phyloP scores from a whole-genome alignment of 306 rosid genomes.

The Hylodesmum podocarpum region DNA sequence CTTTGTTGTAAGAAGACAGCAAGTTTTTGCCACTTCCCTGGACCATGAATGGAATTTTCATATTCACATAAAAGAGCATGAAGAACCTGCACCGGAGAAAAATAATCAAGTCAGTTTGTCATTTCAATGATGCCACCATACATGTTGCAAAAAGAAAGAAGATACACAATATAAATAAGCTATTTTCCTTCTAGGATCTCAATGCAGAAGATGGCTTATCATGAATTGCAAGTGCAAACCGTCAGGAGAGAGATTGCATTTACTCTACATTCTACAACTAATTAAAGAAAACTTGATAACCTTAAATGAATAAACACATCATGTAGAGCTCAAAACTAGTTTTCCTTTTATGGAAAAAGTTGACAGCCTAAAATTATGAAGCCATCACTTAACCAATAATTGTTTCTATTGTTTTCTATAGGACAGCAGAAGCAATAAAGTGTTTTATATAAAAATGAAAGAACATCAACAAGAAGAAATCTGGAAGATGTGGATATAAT shows the following conservation, averaged over 20 bases:
- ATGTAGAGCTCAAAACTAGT: not conserved
- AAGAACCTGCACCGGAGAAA: conserved; percentile 56
- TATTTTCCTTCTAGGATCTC: not conserved
- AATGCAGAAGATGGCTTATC: not conserved
- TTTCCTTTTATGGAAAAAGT: not conserved
- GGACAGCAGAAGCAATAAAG: not conserved
- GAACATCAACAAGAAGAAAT: not conserved
- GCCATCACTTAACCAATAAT: not conserved
- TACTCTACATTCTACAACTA: not conserved
- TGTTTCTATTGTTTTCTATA: not conserved
- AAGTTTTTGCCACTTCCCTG: conserved; percentile 79
- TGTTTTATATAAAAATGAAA: not conserved
- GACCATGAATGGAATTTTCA: conserved; percentile 66
- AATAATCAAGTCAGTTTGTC: conserved; percentile 16
- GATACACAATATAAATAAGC: not conserved
- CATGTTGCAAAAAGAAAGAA: not conserved
- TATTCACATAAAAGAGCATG: conserved; percentile 72
- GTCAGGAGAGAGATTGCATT: not conserved
- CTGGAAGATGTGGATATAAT: not conserved
- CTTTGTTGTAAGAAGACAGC: conserved; percentile 65
- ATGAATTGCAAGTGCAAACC: not conserved
- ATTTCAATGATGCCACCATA: not conserved
- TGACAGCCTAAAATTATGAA: not conserved
- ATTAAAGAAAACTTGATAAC: not conserved
- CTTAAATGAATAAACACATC: not conserved